Conservation (phyloP, 1,139 yeast genomes). For the Lipomyces yarrowii region DNA sequence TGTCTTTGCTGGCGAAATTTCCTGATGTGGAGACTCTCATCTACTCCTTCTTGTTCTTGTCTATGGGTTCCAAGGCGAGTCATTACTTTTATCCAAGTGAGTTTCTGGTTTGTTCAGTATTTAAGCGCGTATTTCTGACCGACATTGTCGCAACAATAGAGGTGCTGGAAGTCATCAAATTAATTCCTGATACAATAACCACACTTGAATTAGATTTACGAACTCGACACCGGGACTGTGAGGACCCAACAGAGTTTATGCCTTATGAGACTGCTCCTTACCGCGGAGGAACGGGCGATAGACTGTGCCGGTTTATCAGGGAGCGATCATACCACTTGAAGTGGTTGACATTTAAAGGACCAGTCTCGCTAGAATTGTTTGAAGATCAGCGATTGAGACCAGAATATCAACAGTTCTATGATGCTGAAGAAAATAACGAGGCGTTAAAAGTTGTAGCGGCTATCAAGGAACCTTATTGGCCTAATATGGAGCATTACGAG, state of each 20-base stretch:
- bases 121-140: neutral
- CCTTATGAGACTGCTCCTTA: neutral
- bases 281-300: slow-evolving; percentile 1
- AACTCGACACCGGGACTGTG: neutral
- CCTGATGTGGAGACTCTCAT: neutral
- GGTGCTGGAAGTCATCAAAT: neutral
- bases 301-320: neutral
- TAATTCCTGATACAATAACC: neutral
- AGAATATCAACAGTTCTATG: neutral
- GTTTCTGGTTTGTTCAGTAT: neutral
- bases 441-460: neutral
- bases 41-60: neutral
- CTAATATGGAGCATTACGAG: slow-evolving; percentile 3
- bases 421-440: neutral
- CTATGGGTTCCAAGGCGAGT: neutral
- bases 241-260: neutral
- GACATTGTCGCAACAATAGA: neutral
- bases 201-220: neutral
- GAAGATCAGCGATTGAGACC: slow-evolving; percentile 4
- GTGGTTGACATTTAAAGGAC: neutral
- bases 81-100: neutral
- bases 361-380: neutral
- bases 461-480: slow-evolving; percentile 1
- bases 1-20: neutral
- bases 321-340: neutral